Evolutionary conservation across 208 protist species (phyloP).

Genomic region (Trypanosoma brucei): DNA sequence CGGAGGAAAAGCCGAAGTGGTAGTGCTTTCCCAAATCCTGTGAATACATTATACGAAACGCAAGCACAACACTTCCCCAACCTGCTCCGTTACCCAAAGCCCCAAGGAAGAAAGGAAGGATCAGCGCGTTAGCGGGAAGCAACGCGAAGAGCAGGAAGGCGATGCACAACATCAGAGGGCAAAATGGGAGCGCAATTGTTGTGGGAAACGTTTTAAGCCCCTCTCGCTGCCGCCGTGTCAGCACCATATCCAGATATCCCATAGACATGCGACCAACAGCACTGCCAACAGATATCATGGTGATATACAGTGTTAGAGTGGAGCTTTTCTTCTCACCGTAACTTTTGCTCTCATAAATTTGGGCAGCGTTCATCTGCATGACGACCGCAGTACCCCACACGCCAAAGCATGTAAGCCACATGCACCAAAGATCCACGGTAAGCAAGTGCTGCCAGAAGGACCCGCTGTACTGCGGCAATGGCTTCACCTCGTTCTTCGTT

Average conservation of each 20-base stretch:
- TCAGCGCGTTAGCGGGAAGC: constrained; percentile 28
- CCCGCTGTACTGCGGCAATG: constrained; percentile 13
- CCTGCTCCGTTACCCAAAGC: constrained; percentile 15
- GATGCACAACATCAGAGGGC: constrained; percentile 3
- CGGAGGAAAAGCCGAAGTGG: constrained; percentile 21
- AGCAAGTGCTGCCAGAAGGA: constrained; percentile 28
- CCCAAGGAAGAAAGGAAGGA: constrained; percentile 18
- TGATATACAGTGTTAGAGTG: constrained; percentile 33
- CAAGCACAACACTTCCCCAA: constrained; percentile 11
- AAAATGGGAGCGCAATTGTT: constrained; percentile 13
- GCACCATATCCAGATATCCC: constrained; percentile 23
- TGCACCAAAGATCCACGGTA: constrained; percentile 27
- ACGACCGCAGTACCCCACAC: constrained; percentile 14
- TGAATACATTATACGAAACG: constrained; percentile 22
- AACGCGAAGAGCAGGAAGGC: constrained; percentile 13
- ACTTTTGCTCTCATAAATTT: constrained; percentile 42
- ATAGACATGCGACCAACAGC: constrained; percentile 50
- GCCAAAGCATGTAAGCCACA: constrained; percentile 11
- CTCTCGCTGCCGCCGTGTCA: constrained; percentile 10
- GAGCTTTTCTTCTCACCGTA: constrained; percentile 13
- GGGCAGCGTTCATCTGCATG: constrained; percentile 17
- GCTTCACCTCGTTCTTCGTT: not conserved
- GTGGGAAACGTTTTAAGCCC: not conserved
- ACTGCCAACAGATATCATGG: constrained; percentile 59
- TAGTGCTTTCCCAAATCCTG: constrained; percentile 32